phyloP scores from a whole-genome alignment of 306 rosid genomes.

The Cucurbita maxima region DNA sequence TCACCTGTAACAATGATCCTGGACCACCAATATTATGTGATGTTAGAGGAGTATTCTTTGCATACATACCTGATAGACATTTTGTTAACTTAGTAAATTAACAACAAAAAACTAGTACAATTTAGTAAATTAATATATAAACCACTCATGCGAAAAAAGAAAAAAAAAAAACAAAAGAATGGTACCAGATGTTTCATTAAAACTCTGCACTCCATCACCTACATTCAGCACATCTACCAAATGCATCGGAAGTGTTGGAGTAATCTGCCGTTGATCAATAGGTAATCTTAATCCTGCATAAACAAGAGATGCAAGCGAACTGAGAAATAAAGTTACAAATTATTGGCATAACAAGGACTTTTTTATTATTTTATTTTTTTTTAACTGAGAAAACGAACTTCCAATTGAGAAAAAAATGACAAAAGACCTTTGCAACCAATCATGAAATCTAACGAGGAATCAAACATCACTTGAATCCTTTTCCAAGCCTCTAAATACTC shows the following conservation, averaged over 20 bases:
- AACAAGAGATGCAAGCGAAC: not conserved
- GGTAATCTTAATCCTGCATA: constrained; percentile 54
- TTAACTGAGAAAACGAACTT: not conserved
- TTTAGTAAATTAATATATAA: not conserved
- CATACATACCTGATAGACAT: constrained; percentile 41
- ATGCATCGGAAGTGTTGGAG: constrained; percentile 75
- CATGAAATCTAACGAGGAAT: too few species aligned
- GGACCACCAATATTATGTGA: constrained; percentile 53
- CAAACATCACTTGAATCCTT: too few species aligned
- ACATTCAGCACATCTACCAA: constrained; percentile 51
- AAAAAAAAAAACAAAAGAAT: constrained; percentile 13
- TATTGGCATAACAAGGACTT: not conserved
- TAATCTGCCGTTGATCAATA: constrained; percentile 60
- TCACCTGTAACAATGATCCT: constrained; percentile 59
- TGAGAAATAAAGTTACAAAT: not conserved
- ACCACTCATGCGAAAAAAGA: constrained; percentile 9
- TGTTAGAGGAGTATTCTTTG: constrained; percentile 41
- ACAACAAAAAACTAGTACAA: constrained; percentile 2
- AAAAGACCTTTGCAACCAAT: too few species aligned
- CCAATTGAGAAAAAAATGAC: too few species aligned
- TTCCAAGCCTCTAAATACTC: too few species aligned
- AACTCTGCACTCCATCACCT: constrained; percentile 43
- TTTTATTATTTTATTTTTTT: not conserved
- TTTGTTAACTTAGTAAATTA: not conserved
- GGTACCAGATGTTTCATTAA: constrained; percentile 45